These are phyloP conservation scores for Penicillium bialowiezense DNA, from an alignment of 495 filamentous ascomycete species.

Conservation along the genomic window DNA sequence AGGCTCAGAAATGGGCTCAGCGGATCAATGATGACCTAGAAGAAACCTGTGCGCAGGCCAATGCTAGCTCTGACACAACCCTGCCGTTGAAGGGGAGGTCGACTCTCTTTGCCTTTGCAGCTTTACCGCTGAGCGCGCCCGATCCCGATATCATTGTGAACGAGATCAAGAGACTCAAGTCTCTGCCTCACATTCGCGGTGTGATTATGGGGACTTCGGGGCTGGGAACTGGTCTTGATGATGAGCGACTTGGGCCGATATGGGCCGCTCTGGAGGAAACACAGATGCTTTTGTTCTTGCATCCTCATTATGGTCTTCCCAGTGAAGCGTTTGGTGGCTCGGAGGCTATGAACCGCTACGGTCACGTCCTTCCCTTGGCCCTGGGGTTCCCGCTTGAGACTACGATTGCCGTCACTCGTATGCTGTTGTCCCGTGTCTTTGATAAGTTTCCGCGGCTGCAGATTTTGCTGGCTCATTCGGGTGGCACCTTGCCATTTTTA, in stretches of 20 bases:
- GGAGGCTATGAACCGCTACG: conserved; percentile 58
- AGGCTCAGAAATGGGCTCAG: conserved; percentile 59
- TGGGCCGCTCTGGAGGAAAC: conserved; percentile 65
- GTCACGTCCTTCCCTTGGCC: conserved; percentile 83
- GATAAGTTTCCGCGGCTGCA: conserved; percentile 69
- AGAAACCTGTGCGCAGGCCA: conserved; percentile 56
- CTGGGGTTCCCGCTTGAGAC: conserved; percentile 93
- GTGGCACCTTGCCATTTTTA: conserved; percentile 85
- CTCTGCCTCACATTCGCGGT: conserved; percentile 68
- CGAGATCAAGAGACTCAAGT: conserved; percentile 61
- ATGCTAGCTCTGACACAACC: conserved; percentile 26
- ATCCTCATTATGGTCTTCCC: conserved; percentile 91
- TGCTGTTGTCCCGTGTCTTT: conserved; percentile 82
- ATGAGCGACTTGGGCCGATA: conserved; percentile 65
- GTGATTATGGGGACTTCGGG: conserved; percentile 87
- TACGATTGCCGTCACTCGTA: conserved; percentile 83
- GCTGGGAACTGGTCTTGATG: conserved; percentile 78
- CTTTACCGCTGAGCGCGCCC: conserved; percentile 73
- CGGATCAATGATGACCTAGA: conserved; percentile 77
- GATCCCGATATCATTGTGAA: conserved; percentile 51
- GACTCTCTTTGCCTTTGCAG: conserved; percentile 73
- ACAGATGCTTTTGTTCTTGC: conserved; percentile 70
- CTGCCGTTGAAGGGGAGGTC: conserved; percentile 22
- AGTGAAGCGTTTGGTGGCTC: conserved; percentile 68
- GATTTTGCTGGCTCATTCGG: conserved; percentile 82